Evolutionary conservation across 75 land plant genomes (phyloP).

Genomic region (Pinus tabuliformis): DNA sequence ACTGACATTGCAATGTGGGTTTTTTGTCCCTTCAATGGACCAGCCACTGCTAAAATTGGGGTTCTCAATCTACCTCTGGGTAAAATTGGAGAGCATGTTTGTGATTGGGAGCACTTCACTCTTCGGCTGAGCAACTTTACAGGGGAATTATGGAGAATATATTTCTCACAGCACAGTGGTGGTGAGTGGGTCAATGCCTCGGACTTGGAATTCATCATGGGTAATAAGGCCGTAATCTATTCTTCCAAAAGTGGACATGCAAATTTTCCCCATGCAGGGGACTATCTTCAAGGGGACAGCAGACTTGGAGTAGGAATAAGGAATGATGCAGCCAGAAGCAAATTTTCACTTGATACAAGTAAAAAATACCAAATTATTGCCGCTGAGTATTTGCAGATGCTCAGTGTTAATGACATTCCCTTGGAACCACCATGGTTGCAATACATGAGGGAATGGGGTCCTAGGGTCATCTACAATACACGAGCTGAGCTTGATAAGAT

Average conservation of each 20-base stretch:
- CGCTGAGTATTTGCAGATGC: constrained; percentile 51
- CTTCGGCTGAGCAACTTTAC: constrained; percentile 66
- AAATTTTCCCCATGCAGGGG: constrained; percentile 53
- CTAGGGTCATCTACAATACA: constrained; percentile 46
- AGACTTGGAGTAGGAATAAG: constrained; percentile 59
- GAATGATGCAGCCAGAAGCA: constrained; percentile 59
- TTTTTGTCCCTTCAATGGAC: constrained; percentile 88
- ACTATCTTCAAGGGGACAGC: constrained; percentile 55
- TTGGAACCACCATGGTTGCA: constrained; percentile 74
- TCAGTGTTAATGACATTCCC: constrained; percentile 12
- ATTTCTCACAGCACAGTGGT: constrained; percentile 62
- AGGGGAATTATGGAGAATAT: constrained; percentile 59
- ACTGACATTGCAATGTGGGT: constrained; percentile 77
- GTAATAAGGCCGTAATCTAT: constrained; percentile 44
- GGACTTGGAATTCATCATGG: constrained; percentile 44
- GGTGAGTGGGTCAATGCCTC: constrained; percentile 63
- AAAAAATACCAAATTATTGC: constrained; percentile 41
- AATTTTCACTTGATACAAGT: constrained; percentile 33
- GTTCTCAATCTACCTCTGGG: constrained; percentile 38
- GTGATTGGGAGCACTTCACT: constrained; percentile 86
- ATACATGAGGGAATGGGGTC: constrained; percentile 79
- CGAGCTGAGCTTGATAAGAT: constrained; percentile 38
- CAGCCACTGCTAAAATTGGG: constrained; percentile 61
- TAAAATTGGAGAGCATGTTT: constrained; percentile 74
- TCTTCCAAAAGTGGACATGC: constrained; percentile 66